Base-by-base conservation (phyloP, 225 moss, liverwort and hornwort genomes). In the Pseudoscleropodium purum region DNA sequence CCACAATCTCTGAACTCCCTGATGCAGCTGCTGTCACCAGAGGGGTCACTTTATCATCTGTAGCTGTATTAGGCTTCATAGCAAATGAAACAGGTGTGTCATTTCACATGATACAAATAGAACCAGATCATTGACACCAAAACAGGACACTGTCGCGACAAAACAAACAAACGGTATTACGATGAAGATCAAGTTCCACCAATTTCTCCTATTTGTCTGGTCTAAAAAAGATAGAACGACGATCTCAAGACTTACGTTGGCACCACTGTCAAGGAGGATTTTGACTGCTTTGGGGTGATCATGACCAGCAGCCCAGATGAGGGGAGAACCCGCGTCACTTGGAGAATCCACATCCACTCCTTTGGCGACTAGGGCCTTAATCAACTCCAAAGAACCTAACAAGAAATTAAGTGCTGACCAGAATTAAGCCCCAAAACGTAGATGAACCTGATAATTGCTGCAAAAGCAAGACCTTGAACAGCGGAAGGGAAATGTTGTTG, bases 291-390 rank as follows among this genome's bases (percentile, higher is more conserved):
- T 92, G n/a, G 89, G 88, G 69, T 96, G 94, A 83, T 96, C 99
- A 85, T 96, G 96, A 86, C 97, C 99, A 85, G 96, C 97, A 49
- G 99, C 99, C 99, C 99, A 99, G 87, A 97, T 97, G 89, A 99
- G 93, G 79, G 99, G 95, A 83, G 99, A 93, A 45, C 97, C 99
- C 39, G 97, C 96, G 91, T 94, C 95, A 92, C 99, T 97, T 49
- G 94, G 90, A 88, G 87, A 91, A 87, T 97, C 93, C 88, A 97
- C 96, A 90, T 94, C 89, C 92, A 96, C 95, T 92, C 97, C 97
- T 94, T 94, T 96, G 64, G 94, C 95, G 82, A 97, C 75, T 64
- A 99, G 88, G 45, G 92, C 80, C 68, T 94, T 92, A 68, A 97
- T 94, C 84, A 99, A 93, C 79, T 97, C 96, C 93, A 97, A 79